Percentiles rank a stretch among this genome's conserved stretches.
phyloP scores from a whole-genome alignment of 2,329 filamentous ascomycete genomes.

The Arthrobotrys megalospora region DNA sequence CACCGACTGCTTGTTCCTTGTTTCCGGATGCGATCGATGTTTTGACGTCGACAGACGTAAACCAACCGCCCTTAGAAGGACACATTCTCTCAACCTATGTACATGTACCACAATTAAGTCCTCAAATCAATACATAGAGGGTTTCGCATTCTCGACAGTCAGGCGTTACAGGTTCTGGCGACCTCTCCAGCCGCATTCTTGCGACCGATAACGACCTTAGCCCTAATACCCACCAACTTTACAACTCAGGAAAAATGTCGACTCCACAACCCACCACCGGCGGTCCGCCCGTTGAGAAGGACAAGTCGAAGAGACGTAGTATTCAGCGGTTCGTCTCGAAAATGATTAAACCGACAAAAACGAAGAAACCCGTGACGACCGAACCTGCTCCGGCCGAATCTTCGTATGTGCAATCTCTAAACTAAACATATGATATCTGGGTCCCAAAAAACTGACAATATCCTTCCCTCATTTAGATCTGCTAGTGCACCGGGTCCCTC shows the following conservation, averaged over 20 bases:
- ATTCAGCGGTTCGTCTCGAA: constrained; percentile 52
- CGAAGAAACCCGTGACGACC: constrained; percentile 17
- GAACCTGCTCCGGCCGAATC: constrained; percentile 17
- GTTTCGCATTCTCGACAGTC: neutral
- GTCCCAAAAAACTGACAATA: too few relatives aligned
- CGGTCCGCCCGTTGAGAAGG: constrained; percentile 25
- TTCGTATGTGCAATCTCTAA: constrained; percentile 20
- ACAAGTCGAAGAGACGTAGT: constrained; percentile 47
- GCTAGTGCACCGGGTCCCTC: constrained; percentile 19
- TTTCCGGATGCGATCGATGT: constrained; percentile 11
- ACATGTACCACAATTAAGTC: too few relatives aligned
- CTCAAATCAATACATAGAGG: neutral
- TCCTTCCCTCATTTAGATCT: constrained; percentile 3
- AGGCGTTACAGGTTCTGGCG: neutral
- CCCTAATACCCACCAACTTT: neutral
- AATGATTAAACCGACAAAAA: constrained; percentile 35
- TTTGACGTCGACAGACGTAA: neutral
- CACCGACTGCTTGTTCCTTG: neutral
- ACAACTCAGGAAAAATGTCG: constrained; percentile 34
- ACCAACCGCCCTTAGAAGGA: neutral
- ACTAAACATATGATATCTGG: too few relatives aligned
- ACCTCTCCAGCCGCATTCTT: neutral
- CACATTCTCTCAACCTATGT: neutral
- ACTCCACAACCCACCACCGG: constrained; percentile 38
- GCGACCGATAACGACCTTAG: neutral